Conservation (phyloP, 2,329 filamentous ascomycete genomes). For the Aspergillus tubingensis region DNA sequence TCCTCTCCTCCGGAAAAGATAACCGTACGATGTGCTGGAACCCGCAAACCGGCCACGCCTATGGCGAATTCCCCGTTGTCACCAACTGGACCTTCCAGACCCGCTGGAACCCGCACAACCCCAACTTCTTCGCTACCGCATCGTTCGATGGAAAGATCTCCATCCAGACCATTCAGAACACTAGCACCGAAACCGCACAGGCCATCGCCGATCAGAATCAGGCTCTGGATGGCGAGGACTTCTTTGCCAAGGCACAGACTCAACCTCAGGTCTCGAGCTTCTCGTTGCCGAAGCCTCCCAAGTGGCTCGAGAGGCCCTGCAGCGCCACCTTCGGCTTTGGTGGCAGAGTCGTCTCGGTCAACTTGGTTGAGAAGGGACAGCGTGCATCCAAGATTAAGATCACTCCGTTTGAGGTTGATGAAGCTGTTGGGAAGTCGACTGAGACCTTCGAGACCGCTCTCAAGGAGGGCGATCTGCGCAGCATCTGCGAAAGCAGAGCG, state of each 20-base stretch:
- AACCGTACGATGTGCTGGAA: slow-evolving; percentile 97
- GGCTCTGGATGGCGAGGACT: slow-evolving; percentile 85
- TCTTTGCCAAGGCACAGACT: slow-evolving; percentile 90
- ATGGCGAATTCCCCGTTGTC: slow-evolving; percentile 92
- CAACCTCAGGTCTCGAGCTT: slow-evolving; percentile 91
- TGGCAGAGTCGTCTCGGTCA: slow-evolving; percentile 82
- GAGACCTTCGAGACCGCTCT: slow-evolving; percentile 85
- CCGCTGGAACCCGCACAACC: slow-evolving; percentile 89
- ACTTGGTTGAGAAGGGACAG: slow-evolving; percentile 62
- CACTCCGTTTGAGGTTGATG: slow-evolving; percentile 85
- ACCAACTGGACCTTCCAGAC: slow-evolving; percentile 99
- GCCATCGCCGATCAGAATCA: slow-evolving; percentile 63
- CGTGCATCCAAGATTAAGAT: slow-evolving; percentile 77
- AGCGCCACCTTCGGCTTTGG: slow-evolving; percentile 94
- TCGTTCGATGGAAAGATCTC: slow-evolving; percentile 97
- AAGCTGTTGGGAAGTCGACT: slow-evolving; percentile 77
- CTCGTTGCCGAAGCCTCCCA: slow-evolving; percentile 80
- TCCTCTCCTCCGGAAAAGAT: slow-evolving; percentile 94
- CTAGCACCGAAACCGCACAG: slow-evolving; percentile 71
- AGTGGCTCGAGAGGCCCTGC: slow-evolving; percentile 82
- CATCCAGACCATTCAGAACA: slow-evolving; percentile 91
- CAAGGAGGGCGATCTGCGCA: slow-evolving; percentile 71
- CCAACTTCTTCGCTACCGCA: slow-evolving; percentile 87
- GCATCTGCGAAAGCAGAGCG: slow-evolving; percentile 79
- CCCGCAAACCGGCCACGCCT: slow-evolving; percentile 80